phyloP scores from a whole-genome alignment of 2,329 filamentous ascomycete genomes.

The Trichophyton mentagrophytes region DNA sequence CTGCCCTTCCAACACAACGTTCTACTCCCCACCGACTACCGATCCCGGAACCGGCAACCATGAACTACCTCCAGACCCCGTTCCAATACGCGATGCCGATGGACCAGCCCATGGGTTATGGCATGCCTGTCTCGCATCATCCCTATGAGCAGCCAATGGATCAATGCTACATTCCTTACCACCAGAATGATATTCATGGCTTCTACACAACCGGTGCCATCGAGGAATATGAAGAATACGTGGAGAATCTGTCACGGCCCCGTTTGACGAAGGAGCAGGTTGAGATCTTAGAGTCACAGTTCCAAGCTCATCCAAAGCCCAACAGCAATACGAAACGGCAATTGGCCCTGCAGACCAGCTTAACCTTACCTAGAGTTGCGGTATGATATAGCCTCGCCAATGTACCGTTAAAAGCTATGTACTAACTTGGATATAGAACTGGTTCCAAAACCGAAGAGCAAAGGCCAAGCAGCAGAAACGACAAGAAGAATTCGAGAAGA shows the following conservation, averaged over 20 bases:
- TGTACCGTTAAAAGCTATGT: background rate
- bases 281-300: conserved; percentile 37
- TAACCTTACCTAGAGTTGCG: conserved; percentile 38
- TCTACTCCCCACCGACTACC: background rate
- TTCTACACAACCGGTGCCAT: conserved; percentile 11
- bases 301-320: conserved; percentile 39
- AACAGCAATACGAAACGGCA: conserved; percentile 39
- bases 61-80: conserved; percentile 30
- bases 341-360: conserved; percentile 37
- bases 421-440: conserved; percentile 29
- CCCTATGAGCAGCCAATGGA: conserved; percentile 6
- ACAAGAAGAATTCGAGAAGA: conserved; percentile 37
- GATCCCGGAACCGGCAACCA: conserved; percentile 13
- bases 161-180: conserved; percentile 9
- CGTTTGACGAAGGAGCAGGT: conserved; percentile 41
- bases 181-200: conserved; percentile 4
- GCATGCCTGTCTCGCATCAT: conserved; percentile 1
- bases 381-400: conserved; percentile 26
- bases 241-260: conserved; percentile 37
- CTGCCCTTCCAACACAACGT: background rate
- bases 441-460: conserved; percentile 41
- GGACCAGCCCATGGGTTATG: conserved; percentile 27
- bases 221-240: conserved; percentile 35
- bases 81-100: conserved; percentile 27
- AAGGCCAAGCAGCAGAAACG: conserved; percentile 41